Base-by-base conservation (phyloP, 2,329 filamentous ascomycete genomes). In the Ophiostoma sp. region DNA sequence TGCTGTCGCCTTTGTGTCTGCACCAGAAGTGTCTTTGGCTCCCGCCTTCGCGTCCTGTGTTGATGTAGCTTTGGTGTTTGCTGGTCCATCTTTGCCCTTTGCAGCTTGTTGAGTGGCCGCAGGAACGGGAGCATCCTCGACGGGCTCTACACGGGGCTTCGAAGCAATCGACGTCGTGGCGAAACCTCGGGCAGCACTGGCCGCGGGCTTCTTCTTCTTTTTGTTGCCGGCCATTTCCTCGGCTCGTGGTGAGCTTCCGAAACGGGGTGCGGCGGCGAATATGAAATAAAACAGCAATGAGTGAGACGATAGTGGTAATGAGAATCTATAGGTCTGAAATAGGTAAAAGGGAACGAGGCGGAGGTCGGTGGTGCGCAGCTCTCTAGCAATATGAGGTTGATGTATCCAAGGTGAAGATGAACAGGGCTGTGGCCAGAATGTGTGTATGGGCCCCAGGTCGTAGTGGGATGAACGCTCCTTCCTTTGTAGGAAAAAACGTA, bases 91-190 rank as follows among this genome's bases (percentile, higher is more conserved):
- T 65, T 72, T 72, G 36, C 63, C 66, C 27, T 69, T 70, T 9
- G 16, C 41, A 27, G 69, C 47, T 40, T 67, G 12, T 38, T 49
- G 63, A 7, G 55, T n/a, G 38, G 64, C n/a, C 16, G 63, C 12
- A n/a, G 69, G 65, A 63, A 64, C 78, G 38, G 77, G 75, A 52
- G 72, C 66, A 66, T 75, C 70, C 70, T 83, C 81, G 65, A 76
- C 72, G 55, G 75, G 76, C 70, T 94, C 92, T 63, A 85, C 82
- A 76, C 91, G 85, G 8, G 87, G 84, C 74, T 93, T 96, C 38
- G 92, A 96, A 60, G 93, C 92, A 70, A 96, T 85, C 1, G 94
- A 98, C 12, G 92, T 96, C 5, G 95, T 99, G 72, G 94, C 92
- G 80, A 97, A 96, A 18, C 93, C 95, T 77, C 95, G 85, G 52